Evolutionary conservation across 75 land plant species (phyloP), one percentile per base, ranked within the genome.

Genomic region (Azolla pinnata): DNA sequence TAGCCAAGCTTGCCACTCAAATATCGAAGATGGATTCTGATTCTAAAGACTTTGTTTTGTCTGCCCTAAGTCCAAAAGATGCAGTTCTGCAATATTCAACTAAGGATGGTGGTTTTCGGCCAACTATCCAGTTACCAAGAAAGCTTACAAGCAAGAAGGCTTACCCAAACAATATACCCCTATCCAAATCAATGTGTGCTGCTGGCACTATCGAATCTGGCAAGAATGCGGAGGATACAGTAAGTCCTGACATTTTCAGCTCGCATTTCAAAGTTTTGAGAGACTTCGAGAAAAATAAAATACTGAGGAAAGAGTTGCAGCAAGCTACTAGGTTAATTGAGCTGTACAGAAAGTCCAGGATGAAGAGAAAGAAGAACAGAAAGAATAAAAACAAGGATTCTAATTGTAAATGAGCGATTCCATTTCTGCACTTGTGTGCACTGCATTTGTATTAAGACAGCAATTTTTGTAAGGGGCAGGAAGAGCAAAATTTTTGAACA

Each of bases 211-310:
- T 42, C 33, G 50, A 33, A 31, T 9, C 31, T 49, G 59, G 23
- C 5, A 44, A n/a, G 18, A 51, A 38, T 61, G 57, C 31, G 2
- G 19, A 14, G 26, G 31, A 12, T 8, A 82, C 78, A 69, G 86
- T 68, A 38, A 59, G 72, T 33, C 62, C 50, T 25, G 62, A 62
- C 56, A 80, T 64, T 42, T 76, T 93, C 2, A 48, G 59, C 1
- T 68, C 66, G 19, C 81, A 85, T 54, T 93, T 93, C 52, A 60
- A 51, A 21, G 70, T 83, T 10, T 71, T 88, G 24, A 70, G 65
- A 20, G 84, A 77, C 54, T 81, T 83, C 24, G 34, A 62, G 44
- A 87, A 88, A 54, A 85, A 85, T 65, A 73, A 85, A 67, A 71
- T 59, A 30, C 49, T 92, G 52, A 77, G 86, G 51, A 49, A 46